A percentile compares a stretch with the other conserved stretches of the same genome.
These are phyloP conservation scores for Panaeolus cyanescens DNA, from an alignment of 768 basidiomycete species.

Conservation along the genomic window DNA sequence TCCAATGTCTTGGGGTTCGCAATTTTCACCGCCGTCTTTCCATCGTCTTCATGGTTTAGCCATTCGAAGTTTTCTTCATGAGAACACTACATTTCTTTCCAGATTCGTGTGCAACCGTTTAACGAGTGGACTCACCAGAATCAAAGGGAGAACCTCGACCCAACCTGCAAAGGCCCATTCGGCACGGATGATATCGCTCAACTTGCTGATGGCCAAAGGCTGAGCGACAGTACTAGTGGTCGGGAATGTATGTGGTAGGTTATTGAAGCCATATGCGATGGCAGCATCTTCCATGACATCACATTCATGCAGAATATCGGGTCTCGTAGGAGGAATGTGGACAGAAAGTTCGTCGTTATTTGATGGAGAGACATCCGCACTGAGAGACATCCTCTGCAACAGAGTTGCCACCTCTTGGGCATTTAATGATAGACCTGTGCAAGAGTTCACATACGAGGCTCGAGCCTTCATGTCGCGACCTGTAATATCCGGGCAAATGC, in stretches of 20 bases:
- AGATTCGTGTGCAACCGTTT: neutral
- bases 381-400: conserved; percentile 83
- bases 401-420: conserved; percentile 67
- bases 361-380: conserved; percentile 50
- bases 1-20: conserved; percentile 98
- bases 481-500: conserved; percentile 81
- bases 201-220: conserved; percentile 84
- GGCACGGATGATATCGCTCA: conserved; percentile 83
- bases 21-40: conserved; percentile 81
- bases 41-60: conserved; percentile 86
- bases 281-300: conserved; percentile 99
- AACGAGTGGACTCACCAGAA: conserved; percentile 61
- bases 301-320: conserved; percentile 97
- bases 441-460: conserved; percentile 93
- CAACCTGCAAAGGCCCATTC: conserved; percentile 97
- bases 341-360: conserved; percentile 73
- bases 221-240: conserved; percentile 93
- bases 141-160: conserved; percentile 93
- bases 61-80: conserved; percentile 98
- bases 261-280: conserved; percentile 98
- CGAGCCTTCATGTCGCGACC: conserved; percentile 72
- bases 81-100: conserved; percentile 69
- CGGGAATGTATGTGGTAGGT: conserved; percentile 90
- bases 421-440: conserved; percentile 81
- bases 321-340: conserved; percentile 89